Evolutionary conservation across 1,139 yeast genomes (phyloP), one percentile per base, ranked within the genome.

Genomic region (Yamadazyma mexicana): DNA sequence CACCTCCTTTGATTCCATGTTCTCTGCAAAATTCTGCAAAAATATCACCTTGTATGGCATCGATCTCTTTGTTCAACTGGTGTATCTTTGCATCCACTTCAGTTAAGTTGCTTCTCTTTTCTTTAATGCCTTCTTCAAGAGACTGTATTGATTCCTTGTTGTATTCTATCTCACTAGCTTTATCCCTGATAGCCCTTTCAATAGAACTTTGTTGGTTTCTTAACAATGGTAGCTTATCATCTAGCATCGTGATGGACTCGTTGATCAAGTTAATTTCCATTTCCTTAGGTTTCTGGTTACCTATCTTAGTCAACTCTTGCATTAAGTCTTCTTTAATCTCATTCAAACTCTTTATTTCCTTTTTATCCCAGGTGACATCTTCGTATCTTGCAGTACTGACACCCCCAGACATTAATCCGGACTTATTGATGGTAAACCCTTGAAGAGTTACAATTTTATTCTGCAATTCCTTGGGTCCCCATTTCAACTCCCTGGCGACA

Each of bases 401-500:
- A 48, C 98, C 98, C 62, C 97, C 98, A 11, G 98, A 86, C 95
- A 92, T 87, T 34, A 89, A 69, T 7, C 96, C 96, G 9, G 92
- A 83, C 52, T 79, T 81, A 56, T 88, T 92, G 40, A 92, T 86
- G 25, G 89, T 70, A 0, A 95, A 79, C 0, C 98, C 98, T 37
- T 88, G 89, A 8, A 87, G 55, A 1, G 96, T 79, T 2, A 91
- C 95, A 34, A 87, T 73, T 56, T 85, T 88, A 38, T 79, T 81
- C 27, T 75, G 76, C 17, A 87, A 58, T 4, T 71, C 67, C 16
- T 14, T 35, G 3, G 55, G 42, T 17, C 75, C 73, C 95, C 96
- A 88, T 54, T 87, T 81, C 42, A 92, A 66, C 3, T 72, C 66
- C 52, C 84, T 77, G 1, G 98, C 98, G 16, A 76, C 62, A 11